Evolutionary conservation across 2,329 filamentous ascomycete genomes (phyloP), one percentile per base, ranked within the genome.

Genomic region (Bipolaris victoriae): DNA sequence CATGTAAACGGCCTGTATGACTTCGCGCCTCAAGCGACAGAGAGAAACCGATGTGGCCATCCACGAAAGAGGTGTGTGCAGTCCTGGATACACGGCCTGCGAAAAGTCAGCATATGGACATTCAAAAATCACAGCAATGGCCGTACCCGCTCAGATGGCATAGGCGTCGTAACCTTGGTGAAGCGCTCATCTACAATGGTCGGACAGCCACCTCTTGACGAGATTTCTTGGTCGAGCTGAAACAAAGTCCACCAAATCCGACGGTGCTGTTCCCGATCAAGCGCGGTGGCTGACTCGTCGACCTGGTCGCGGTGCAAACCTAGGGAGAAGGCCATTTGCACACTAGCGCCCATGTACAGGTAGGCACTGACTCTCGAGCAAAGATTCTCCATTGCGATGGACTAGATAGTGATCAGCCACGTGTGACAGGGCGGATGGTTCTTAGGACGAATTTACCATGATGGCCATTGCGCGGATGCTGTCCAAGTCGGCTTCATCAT

Each of bases 201-300:
- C 4, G 74, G 74, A 43, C 68, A 75, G 5, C 74, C 74, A 29
- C 73, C 70, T 61, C 73, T 63, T n/a, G 71, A 70, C 0, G 73
- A 73, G 40, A 76, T 64, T 39, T 76, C 74, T 48, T 73, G 68
- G 37, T 76, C 74, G 3, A 76, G 71, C 0, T 61, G 67, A 43
- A 72, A 76, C 9, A 76, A 49, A 7, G 74, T 75, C 73, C 73
- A 76, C 74, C 74, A 76, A 43, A 76, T 72, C 13, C 74, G 66
- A 7, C 74, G 68, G 47, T 74, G 70, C 35, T 72, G 72, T 36
- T 76, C 72, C 26, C 69, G 66, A 29, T 76, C 73, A 52, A 72
- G 58, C 7, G 64, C 54, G 6, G 61, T 62, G 4, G 65, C 68
- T 5, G 66, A 67, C 10, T 68, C 65, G 0, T 71, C 67, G n/a